Evolutionary conservation across 2,329 filamentous ascomycete genomes (phyloP).

Genomic region (Talaromyces sp.): DNA sequence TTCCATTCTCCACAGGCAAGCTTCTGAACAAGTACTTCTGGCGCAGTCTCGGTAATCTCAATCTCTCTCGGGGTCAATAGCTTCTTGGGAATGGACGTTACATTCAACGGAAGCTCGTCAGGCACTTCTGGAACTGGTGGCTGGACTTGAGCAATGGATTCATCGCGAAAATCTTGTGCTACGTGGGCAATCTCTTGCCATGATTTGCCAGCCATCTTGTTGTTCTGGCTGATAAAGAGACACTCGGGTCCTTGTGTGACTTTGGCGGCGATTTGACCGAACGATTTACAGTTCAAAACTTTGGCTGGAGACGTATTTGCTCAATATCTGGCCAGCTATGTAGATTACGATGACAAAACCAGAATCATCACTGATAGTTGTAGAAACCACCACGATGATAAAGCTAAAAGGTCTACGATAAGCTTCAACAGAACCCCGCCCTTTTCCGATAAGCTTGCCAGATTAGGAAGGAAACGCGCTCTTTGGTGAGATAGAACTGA

Average conservation of each 20-base stretch:
- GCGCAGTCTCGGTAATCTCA: slow-evolving; percentile 48
- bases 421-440: neutral
- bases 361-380: neutral
- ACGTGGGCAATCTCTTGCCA: slow-evolving; percentile 39
- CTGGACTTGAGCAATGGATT: slow-evolving; percentile 34
- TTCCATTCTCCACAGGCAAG: slow-evolving; percentile 34
- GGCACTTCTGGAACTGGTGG: slow-evolving; percentile 37
- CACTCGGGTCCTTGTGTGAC: neutral
- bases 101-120: slow-evolving; percentile 27
- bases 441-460: neutral
- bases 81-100: slow-evolving; percentile 39
- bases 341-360: neutral
- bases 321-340: neutral
- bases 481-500: neutral
- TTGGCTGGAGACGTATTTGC: neutral
- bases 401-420: neutral
- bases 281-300: neutral
- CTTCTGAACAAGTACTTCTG: slow-evolving; percentile 22
- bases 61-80: slow-evolving; percentile 48
- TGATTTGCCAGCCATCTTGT: slow-evolving; percentile 8
- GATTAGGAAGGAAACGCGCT: neutral
- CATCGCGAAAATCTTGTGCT: slow-evolving; percentile 38
- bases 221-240: neutral
- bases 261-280: neutral
- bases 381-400: neutral